Evolutionary conservation across 331 rosid genomes (phyloP), one percentile per base, ranked within the genome.

Genomic region (Ulmus americana): DNA sequence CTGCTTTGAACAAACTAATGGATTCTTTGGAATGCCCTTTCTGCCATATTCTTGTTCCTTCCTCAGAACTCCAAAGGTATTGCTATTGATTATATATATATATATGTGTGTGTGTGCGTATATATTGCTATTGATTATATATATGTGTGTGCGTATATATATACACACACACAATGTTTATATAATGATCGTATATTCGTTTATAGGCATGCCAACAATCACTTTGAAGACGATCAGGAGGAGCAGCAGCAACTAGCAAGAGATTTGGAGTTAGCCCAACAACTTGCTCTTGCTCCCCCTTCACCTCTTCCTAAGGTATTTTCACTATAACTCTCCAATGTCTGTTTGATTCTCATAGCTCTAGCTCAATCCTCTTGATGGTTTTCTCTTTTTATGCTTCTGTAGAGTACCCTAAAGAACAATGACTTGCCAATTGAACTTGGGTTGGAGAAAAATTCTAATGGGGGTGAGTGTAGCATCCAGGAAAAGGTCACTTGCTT

Each of bases 1-100:
- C 8, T 51, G 7, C 4, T 53, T 22, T 18, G 39, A 7, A 2
- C 14, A 50, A 50, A 7, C 2, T 7, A 55, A 82, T 87, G 91
- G 76, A 63, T 64, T 74, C 60, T 8, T 72, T 73, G 35, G 59
- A 45, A 45, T 88, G 97, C 80, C 96, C 96, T 43, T 76, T 91
- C 66, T 88, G 96, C 67, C 51, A 69, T 60, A 48, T 78, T 61
- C 69, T 72, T 16, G 52, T 91, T 59, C 88, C 86, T 12, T 74
- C 80, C 5, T 76, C 84, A 6, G 85, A 84, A 60, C 82, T 91
- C 43, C 85, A 91, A 69, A 39, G 90, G 97, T 91, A 75, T 13
- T 11, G 12, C 38, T 59, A 7, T 44, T 5, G 14, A 10, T 18
- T 43, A 4, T 35, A 15, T 41, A 7, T 5, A 13, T n/a, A n/a